A percentile compares a stretch with the other conserved stretches of the same genome.
Conservation (phyloP, 805 yeast species). For the Saturnispora hagleri region DNA sequence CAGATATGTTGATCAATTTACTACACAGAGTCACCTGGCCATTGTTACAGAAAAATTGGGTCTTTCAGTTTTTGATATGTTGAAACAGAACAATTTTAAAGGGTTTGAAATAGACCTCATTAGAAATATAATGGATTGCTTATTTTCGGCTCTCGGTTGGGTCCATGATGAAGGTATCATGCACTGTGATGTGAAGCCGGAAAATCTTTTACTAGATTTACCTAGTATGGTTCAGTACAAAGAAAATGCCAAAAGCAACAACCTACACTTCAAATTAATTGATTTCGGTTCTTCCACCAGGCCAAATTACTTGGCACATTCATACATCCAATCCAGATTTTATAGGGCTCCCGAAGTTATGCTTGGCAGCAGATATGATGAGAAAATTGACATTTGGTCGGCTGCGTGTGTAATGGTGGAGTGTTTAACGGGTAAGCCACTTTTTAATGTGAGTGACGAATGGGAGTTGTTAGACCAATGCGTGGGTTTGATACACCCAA, state of each 20-base stretch:
- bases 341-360: constrained; percentile 76
- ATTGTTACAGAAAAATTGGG: constrained; percentile 68
- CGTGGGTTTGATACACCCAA: constrained; percentile 13
- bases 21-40: constrained; percentile 75
- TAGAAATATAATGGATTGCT: constrained; percentile 40
- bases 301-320: constrained; percentile 33
- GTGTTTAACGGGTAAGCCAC: constrained; percentile 47
- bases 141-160: constrained; percentile 49
- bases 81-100: constrained; percentile 39
- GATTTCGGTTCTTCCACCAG: constrained; percentile 71
- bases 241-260: not conserved
- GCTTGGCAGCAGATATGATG: constrained; percentile 51
- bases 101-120: constrained; percentile 40
- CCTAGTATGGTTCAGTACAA: constrained; percentile 25
- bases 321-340: constrained; percentile 55
- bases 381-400: constrained; percentile 79
- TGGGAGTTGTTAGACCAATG: constrained; percentile 36
- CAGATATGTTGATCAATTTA: constrained; percentile 57
- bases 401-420: constrained; percentile 90
- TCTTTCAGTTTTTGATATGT: constrained; percentile 52
- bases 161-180: constrained; percentile 50
- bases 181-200: constrained; percentile 86
- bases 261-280: constrained; percentile 46
- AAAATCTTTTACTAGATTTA: constrained; percentile 45
- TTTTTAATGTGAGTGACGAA: constrained; percentile 43